phyloP scores from a whole-genome alignment of 495 filamentous ascomycete genomes.

The Pyrenula massariospora region DNA sequence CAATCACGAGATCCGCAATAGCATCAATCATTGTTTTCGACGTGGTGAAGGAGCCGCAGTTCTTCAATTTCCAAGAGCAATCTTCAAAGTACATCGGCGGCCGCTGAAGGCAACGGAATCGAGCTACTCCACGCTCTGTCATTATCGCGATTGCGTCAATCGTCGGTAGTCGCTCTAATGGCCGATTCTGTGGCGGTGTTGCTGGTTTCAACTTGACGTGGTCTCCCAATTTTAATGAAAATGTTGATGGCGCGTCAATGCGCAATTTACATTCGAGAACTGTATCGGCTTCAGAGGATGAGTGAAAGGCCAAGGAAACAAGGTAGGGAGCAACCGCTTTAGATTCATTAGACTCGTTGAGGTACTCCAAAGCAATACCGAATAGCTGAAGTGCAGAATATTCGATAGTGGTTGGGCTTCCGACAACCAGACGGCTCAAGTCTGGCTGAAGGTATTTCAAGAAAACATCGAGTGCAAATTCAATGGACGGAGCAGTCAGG shows the following conservation, averaged over 20 bases:
- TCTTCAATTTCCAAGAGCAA: constrained; percentile 29
- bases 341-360: constrained; percentile 28
- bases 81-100: constrained; percentile 24
- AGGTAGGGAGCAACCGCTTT: constrained; percentile 3
- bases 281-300: constrained; percentile 2
- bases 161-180: constrained; percentile 5
- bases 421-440: constrained; percentile 21
- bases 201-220: constrained; percentile 30
- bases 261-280: constrained; percentile 12
- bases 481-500: constrained; percentile 25
- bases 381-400: constrained; percentile 25
- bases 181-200: constrained; percentile 20
- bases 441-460: constrained; percentile 28
- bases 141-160: constrained; percentile 27
- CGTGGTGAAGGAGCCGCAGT: constrained; percentile 34
- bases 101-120: constrained; percentile 30
- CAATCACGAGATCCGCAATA: constrained; percentile 19
- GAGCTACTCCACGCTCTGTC: constrained; percentile 21
- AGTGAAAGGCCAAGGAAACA: not conserved
- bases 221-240: constrained; percentile 10
- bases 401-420: constrained; percentile 13
- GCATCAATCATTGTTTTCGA: constrained; percentile 35
- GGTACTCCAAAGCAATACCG: constrained; percentile 36
- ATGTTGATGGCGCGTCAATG: constrained; percentile 23
- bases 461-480: constrained; percentile 30